Evolutionary conservation across 768 basidiomycete species (phyloP), one percentile per base, ranked within the genome.

Genomic region (Suillus cothurnatus): DNA sequence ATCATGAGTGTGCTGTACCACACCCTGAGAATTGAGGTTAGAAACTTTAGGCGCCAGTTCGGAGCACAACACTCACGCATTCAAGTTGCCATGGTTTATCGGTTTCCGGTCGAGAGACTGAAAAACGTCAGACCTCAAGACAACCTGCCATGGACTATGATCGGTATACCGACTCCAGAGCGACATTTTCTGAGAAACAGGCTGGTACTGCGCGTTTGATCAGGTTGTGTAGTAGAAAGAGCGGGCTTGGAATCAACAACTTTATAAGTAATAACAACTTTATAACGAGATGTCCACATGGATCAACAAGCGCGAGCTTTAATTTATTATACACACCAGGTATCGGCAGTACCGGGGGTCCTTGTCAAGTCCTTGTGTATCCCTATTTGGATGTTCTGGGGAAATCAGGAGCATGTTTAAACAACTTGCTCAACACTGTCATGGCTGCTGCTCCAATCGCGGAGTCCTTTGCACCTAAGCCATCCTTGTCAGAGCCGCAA

Each of bases 401-500:
- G 62, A 59, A 62, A 34, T 60, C 62, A 63, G 62, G 62, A 63
- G 62, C 53, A 61, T 17, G 23, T 14, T 28, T 59, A 52, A 39
- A 14, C 45, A 65, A 34, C 65, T 58, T 45, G 39, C 39, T 65
- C 53, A 17, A 41, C 32, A 49, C 62, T 31, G 38, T 57, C 52
- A 70, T 70, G 69, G 65, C 69, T n/a, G 65, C 69, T n/a, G 43
- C 68, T 28, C 53, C 71, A 31, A 52, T 69, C 38, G 53, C 65
- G 26, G 77, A 78, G 14, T 58, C 70, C 4, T 68, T 74, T 45
- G 23, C 67, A 38, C 58, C 73, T 5, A 66, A 76, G 58, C 64
- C 71, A 14, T 76, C 79, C 5, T 41, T 61, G 23, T 72, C 74
- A 26, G 79, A 80, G 12, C 45, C 68, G 21, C 77, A 77, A 60